Percentiles rank a stretch among this genome's conserved stretches.
Conservation (phyloP, 257 asterid species). For the Solanum microdontum region DNA sequence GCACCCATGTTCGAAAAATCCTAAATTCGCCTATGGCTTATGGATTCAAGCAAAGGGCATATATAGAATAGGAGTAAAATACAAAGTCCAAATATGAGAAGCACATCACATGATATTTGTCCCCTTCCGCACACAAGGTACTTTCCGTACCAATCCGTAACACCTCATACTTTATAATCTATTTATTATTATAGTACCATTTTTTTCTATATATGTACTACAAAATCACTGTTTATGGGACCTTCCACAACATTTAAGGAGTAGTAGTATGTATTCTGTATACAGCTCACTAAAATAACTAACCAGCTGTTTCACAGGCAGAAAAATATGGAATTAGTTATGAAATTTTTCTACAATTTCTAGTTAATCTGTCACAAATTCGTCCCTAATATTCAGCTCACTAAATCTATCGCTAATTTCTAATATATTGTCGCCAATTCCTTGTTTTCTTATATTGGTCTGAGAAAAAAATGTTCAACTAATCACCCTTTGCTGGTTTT, state of each 20-base stretch:
- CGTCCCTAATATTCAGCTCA: not conserved
- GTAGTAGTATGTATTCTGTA: not conserved
- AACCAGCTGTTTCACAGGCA: not conserved
- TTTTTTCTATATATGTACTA: not conserved
- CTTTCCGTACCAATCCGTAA: not conserved
- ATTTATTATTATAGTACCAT: not conserved
- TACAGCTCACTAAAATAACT: not conserved
- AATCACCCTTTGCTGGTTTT: accelerated
- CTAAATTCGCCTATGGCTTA: too few species aligned
- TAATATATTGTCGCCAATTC: too few species aligned
- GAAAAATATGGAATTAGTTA: not conserved
- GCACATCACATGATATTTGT: not conserved
- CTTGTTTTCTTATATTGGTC: not conserved
- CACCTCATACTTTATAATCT: not conserved
- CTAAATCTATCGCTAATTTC: not conserved
- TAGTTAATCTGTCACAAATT: not conserved
- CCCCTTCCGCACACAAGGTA: not conserved
- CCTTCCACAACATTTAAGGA: not conserved
- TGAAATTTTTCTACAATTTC: not conserved
- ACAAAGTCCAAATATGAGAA: not conserved
- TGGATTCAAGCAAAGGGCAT: not conserved
- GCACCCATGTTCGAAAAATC: too few species aligned
- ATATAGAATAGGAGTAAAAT: not conserved
- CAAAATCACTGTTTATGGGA: not conserved
- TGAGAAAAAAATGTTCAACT: too few species aligned